Base-by-base conservation (phyloP, 2,329 filamentous ascomycete species). In the Arthroderma sp. region DNA sequence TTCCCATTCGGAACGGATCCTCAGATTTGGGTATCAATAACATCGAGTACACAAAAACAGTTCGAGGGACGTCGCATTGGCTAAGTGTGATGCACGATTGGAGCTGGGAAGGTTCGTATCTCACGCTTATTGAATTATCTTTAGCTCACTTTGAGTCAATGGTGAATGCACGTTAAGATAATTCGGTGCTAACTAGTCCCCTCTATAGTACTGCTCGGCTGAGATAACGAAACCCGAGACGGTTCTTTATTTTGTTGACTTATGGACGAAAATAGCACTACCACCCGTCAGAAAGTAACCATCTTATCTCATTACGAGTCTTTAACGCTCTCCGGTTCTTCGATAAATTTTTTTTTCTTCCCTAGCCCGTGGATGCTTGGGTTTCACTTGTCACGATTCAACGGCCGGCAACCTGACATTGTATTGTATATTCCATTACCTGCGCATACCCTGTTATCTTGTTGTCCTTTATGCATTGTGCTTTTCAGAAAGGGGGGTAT, bases 61-160 rank as follows among this genome's bases (percentile, higher is more conserved):
- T 87, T n/a, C 77, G 81, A 61, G 84, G 84, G 2, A 75, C 75
- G 49, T 70, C 85, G 64, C 84, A 87, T 69, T 87, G 84, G 84
- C 74, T 85, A 7, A 81, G 83, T 38, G 82, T 87, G 43, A 87
- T 87, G 84, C 79, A 79, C 61, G 83, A 86, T 63, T 85, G 82
- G 81, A 73, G 76, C n/a, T 87, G 84, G 83, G 83, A 87, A 77
- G 79, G 83, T 85, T 59, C 53, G 57, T 47, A 54, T 55, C 56
- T 47, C 19, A 33, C 17, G 6, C 25, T 19, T 33, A 55, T 54
- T 23, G 11, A 21, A 8, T 23, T 15, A 31, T 31, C 28, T 31
- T 31, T 7, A 3, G 28, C 28, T 7, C 4, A 31, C 3, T 31
- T 31, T 31, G 28, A 7, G 4, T 7, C 28, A 31, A 9, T 5